Evolutionary conservation across 176 grass and related monocot species (phyloP).

Genomic region (Secale cereale): DNA sequence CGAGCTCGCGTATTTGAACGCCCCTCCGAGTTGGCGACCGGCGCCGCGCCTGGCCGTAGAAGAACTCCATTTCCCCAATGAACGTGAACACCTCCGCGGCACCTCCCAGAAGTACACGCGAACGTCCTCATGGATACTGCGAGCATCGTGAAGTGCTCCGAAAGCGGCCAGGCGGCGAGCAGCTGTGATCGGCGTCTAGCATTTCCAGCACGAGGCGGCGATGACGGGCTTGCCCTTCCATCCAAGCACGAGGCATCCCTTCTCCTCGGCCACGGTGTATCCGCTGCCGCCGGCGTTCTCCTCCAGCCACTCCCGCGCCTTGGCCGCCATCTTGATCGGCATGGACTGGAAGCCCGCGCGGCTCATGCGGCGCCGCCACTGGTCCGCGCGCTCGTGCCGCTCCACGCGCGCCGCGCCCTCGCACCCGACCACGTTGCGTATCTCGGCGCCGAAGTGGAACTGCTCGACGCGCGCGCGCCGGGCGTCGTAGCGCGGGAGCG

Average conservation of each 20-base stretch:
- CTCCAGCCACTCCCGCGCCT: constrained; percentile 57
- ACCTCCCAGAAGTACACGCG: too few relatives aligned
- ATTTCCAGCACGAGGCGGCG: constrained; percentile 67
- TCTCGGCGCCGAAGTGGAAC: constrained; percentile 68
- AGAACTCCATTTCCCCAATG: too few relatives aligned
- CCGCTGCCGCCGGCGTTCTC: constrained; percentile 37
- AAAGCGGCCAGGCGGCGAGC: background rate
- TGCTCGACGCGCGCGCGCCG: constrained; percentile 58
- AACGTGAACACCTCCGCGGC: constrained; percentile 55
- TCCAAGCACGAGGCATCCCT: constrained; percentile 57
- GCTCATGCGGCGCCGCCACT: constrained; percentile 76
- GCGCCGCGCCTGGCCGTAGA: constrained; percentile 62
- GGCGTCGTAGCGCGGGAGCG: constrained; percentile 59
- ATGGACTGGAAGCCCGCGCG: constrained; percentile 60
- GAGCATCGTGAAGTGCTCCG: too few relatives aligned
- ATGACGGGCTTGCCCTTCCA: constrained; percentile 74
- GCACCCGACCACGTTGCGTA: constrained; percentile 75
- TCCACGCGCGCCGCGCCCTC: constrained; percentile 76
- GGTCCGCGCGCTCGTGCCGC: constrained; percentile 75
- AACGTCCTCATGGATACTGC: too few relatives aligned
- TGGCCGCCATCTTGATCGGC: constrained; percentile 50
- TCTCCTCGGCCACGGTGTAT: constrained; percentile 72
- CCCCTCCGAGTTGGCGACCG: constrained; percentile 59
- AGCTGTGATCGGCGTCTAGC: constrained; percentile 4
- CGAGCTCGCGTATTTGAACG: constrained; percentile 43